A percentile compares a stretch with the other conserved stretches of the same genome.
Conservation (phyloP, 2,329 filamentous ascomycete species). For the Chalaropsis thielavioides region DNA sequence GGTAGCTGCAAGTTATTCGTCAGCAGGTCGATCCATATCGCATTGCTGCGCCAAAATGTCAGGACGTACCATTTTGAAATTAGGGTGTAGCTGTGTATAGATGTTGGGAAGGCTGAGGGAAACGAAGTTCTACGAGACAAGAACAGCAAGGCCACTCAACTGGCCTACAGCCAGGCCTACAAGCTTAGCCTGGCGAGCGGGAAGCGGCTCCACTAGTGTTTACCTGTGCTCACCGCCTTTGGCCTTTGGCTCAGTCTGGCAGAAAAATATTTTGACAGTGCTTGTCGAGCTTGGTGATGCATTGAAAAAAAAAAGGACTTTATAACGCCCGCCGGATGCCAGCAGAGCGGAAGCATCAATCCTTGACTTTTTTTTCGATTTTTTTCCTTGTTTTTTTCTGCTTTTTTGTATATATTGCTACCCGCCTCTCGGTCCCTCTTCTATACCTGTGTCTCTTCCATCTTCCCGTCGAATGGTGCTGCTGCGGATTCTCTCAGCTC, state of each 20-base stretch:
- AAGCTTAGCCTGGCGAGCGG: slow-evolving; percentile 12
- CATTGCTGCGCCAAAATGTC: background rate
- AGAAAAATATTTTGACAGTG: slow-evolving; percentile 15
- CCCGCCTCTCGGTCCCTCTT: too few relatives aligned
- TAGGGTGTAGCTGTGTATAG: background rate
- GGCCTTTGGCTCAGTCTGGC: background rate
- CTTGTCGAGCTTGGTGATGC: background rate
- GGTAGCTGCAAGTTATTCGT: slow-evolving; percentile 36
- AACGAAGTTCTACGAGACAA: slow-evolving; percentile 7
- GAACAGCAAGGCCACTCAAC: slow-evolving; percentile 1
- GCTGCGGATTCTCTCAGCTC: background rate
- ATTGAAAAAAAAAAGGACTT: background rate
- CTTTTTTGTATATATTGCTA: background rate
- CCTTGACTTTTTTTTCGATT: background rate
- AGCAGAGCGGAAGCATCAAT: background rate
- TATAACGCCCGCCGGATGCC: background rate
- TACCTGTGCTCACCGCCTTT: slow-evolving; percentile 14
- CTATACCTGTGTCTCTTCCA: too few relatives aligned
- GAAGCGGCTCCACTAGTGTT: slow-evolving; percentile 13
- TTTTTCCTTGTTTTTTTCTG: background rate
- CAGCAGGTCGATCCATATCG: background rate
- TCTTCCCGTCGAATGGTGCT: slow-evolving; percentile 6
- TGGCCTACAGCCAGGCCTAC: background rate
- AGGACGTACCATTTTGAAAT: background rate
- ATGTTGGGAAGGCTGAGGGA: background rate